A percentile compares a stretch with the other conserved stretches of the same genome.
phyloP scores from a whole-genome alignment of 805 yeast genomes.

The Wickerhamomyces canadensis region DNA sequence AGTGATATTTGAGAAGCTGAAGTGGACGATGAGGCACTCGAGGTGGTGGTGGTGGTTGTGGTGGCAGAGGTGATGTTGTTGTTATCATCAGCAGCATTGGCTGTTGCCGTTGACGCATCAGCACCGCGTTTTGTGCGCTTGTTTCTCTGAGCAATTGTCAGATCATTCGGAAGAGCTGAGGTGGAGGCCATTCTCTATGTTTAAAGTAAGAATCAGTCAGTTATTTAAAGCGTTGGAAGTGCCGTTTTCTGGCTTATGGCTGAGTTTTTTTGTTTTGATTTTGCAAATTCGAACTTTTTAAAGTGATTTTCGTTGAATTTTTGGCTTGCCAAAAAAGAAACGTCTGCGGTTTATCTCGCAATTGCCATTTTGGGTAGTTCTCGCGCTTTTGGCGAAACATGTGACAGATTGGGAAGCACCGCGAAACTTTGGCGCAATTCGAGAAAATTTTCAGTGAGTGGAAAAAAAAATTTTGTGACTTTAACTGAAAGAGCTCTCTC shows the following conservation, averaged over 20 bases:
- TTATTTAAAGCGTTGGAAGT: no score
- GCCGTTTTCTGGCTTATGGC: no score
- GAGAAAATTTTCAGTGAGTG: no score
- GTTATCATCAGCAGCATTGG: not conserved
- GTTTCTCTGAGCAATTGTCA: constrained; percentile 1
- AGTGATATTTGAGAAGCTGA: not conserved
- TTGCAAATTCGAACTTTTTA: no score
- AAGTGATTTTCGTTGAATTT: no score
- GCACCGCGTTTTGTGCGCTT: not conserved
- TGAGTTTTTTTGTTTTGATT: no score
- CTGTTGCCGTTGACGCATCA: not conserved
- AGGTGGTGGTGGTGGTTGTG: not conserved
- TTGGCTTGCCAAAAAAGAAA: no score
- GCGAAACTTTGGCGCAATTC: not conserved
- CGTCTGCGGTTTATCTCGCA: no score
- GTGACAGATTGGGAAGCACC: not conserved
- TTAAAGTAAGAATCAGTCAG: no score
- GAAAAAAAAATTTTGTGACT: constrained; percentile 2
- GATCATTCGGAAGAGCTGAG: not conserved
- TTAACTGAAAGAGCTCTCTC: no score
- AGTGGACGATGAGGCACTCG: no score
- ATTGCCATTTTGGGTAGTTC: not conserved
- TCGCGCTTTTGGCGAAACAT: constrained; percentile 1
- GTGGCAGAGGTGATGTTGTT: constrained; percentile 1
- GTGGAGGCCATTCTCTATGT: no score